Evolutionary conservation across 1,284 basidiomycete genomes (phyloP).

Genomic region (Naganishia albida): DNA sequence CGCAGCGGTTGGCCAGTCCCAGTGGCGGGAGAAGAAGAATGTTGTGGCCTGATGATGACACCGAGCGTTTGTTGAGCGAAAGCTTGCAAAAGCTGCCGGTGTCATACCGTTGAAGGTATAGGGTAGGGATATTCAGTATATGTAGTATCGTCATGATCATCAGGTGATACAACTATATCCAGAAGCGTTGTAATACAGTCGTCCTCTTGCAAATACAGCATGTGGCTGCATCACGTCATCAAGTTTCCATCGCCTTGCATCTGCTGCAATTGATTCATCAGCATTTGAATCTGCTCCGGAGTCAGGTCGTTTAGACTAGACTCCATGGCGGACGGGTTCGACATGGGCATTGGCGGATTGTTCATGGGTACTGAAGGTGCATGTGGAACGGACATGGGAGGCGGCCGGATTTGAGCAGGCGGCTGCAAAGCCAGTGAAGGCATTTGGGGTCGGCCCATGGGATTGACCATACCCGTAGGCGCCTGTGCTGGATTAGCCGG

Average conservation of each 20-base stretch:
- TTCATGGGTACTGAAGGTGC: not conserved
- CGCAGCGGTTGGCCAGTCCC: not conserved
- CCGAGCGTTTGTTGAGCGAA: constrained; percentile 34
- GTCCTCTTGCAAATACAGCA: not conserved
- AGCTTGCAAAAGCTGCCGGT: constrained; percentile 32
- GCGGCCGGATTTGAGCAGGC: constrained; percentile 3
- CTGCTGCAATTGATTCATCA: constrained; percentile 28
- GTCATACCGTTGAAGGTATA: constrained; percentile 12
- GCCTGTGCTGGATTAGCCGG: not conserved
- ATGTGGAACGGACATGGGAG: not conserved
- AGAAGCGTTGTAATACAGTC: not conserved
- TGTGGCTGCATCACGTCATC: constrained; percentile 14
- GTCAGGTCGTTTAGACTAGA: constrained; percentile 22
- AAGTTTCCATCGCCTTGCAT: constrained; percentile 24
- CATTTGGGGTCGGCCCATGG: constrained; percentile 5
- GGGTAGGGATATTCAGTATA: not conserved
- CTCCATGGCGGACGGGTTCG: constrained; percentile 1
- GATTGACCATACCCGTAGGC: constrained; percentile 2
- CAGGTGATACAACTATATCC: not conserved
- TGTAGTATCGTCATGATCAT: not conserved
- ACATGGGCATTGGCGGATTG: not conserved
- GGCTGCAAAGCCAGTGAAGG: constrained; percentile 1
- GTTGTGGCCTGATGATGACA: constrained; percentile 32
- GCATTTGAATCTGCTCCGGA: constrained; percentile 25
- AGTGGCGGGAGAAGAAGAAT: constrained; percentile 24